Evolutionary conservation across 2,329 filamentous ascomycete genomes (phyloP).

Genomic region (Colletotrichum lentis): DNA sequence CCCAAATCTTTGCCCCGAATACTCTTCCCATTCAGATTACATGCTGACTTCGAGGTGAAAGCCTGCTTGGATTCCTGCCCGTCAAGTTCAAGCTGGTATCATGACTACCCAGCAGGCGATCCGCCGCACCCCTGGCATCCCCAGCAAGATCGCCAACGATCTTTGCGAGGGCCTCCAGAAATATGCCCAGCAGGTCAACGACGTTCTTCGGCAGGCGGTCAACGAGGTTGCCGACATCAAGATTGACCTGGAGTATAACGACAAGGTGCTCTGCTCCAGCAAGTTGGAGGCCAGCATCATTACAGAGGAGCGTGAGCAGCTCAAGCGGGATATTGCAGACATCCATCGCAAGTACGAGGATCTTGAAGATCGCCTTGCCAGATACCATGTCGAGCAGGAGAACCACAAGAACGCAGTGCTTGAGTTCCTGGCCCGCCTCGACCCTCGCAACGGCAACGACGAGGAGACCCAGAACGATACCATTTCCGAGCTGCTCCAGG

Average conservation of each 20-base stretch:
- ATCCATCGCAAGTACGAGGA: slow-evolving; percentile 40
- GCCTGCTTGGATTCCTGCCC: slow-evolving; percentile 36
- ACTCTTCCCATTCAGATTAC: background rate
- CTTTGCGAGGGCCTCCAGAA: slow-evolving; percentile 36
- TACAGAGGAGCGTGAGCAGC: slow-evolving; percentile 31
- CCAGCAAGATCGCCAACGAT: slow-evolving; percentile 35
- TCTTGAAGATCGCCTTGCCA: slow-evolving; percentile 38
- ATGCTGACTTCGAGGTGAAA: slow-evolving; percentile 17
- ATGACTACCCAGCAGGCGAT: slow-evolving; percentile 39
- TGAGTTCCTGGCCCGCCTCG: slow-evolving; percentile 33
- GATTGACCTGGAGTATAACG: slow-evolving; percentile 46
- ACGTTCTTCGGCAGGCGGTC: slow-evolving; percentile 38
- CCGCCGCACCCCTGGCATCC: slow-evolving; percentile 38
- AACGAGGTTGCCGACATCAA: slow-evolving; percentile 41
- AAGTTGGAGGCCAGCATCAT: slow-evolving; percentile 36
- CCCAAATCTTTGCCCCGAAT: background rate
- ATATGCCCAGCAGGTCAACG: slow-evolving; percentile 46
- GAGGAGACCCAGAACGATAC: slow-evolving; percentile 31
- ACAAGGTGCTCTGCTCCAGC: slow-evolving; percentile 41
- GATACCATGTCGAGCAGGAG: slow-evolving; percentile 36
- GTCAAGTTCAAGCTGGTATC: slow-evolving; percentile 36
- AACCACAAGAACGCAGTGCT: slow-evolving; percentile 35
- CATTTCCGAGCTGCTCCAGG: slow-evolving; percentile 44
- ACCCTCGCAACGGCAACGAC: slow-evolving; percentile 24
- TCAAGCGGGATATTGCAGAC: slow-evolving; percentile 41